Percentiles rank a stretch among this genome's conserved stretches.
Evolutionary conservation across 768 basidiomycete species (phyloP).

Genomic region (Lactarius hengduanensis): DNA sequence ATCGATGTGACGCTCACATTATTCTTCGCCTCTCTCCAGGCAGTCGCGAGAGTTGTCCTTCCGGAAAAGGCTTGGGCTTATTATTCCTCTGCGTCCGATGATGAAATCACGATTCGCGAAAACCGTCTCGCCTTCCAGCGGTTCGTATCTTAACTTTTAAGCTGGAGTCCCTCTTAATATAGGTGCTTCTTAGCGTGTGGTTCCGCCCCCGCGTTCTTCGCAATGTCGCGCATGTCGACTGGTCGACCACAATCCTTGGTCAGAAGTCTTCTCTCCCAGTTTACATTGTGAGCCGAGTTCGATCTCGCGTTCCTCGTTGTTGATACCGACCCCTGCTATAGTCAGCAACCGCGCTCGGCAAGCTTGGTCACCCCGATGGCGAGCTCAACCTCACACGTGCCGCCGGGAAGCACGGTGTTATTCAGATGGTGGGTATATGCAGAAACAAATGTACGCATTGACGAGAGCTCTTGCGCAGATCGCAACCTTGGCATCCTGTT

Average conservation of each 20-base stretch:
- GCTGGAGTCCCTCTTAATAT: too few relatives aligned
- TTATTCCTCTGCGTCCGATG: conserved; percentile 95
- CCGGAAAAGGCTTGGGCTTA: conserved; percentile 92
- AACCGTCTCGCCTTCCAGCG: conserved; percentile 91
- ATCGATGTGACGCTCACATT: neutral
- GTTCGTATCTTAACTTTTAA: conserved; percentile 37
- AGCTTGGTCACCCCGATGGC: conserved; percentile 94
- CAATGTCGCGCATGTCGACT: conserved; percentile 82
- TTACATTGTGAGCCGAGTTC: conserved; percentile 59
- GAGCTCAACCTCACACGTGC: conserved; percentile 92
- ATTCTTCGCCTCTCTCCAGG: conserved; percentile 40
- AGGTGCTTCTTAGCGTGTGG: conserved; percentile 31
- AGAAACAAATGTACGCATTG: neutral
- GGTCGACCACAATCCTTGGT: conserved; percentile 79
- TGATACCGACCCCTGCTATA: conserved; percentile 29
- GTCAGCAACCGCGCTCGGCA: conserved; percentile 85
- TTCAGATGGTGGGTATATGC: conserved; percentile 55
- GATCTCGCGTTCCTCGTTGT: too few relatives aligned
- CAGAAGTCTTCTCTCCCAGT: conserved; percentile 72
- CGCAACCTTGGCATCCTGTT: conserved; percentile 91
- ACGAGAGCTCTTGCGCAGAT: conserved; percentile 51
- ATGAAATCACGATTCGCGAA: conserved; percentile 87
- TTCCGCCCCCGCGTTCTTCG: conserved; percentile 49
- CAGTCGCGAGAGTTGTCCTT: conserved; percentile 80
- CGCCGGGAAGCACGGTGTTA: conserved; percentile 73